Conservation (phyloP, 306 rosid genomes). For the Lagenaria siceraria region DNA sequence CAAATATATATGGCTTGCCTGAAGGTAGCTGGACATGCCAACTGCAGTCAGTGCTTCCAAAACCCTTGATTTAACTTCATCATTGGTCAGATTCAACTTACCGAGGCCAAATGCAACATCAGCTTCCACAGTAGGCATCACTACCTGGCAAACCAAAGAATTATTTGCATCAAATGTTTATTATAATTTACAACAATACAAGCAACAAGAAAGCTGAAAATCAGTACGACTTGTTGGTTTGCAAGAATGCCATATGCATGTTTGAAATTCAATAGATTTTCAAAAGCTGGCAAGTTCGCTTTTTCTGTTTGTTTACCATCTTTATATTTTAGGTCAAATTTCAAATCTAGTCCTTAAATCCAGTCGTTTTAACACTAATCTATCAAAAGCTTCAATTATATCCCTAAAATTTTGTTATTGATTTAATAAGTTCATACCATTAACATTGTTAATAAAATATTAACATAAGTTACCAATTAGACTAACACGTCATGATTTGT, state of each 20-base stretch:
- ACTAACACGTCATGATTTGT: neutral
- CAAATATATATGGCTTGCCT: conserved; percentile 28
- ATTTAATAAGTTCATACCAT: neutral
- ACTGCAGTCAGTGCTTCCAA: conserved; percentile 55
- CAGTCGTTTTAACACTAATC: neutral
- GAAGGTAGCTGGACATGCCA: conserved; percentile 50
- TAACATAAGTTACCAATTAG: neutral
- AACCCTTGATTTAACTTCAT: conserved; percentile 61
- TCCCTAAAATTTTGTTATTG: neutral
- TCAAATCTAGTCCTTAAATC: neutral
- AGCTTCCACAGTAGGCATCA: conserved; percentile 78
- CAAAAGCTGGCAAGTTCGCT: neutral
- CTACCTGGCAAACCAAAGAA: conserved; percentile 36
- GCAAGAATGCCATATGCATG: neutral
- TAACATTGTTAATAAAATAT: neutral
- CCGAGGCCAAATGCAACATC: conserved; percentile 91
- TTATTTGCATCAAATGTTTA: neutral
- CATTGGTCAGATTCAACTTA: conserved; percentile 42
- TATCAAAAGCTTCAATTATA: neutral
- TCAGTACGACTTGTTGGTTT: neutral
- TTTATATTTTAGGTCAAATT: neutral
- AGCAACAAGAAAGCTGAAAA: neutral
- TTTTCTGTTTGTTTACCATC: neutral
- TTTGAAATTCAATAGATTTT: neutral
- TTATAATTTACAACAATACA: neutral